These are phyloP conservation scores for Boletus rex-veris DNA, from an alignment of 768 basidiomycete species.

Conservation along the genomic window DNA sequence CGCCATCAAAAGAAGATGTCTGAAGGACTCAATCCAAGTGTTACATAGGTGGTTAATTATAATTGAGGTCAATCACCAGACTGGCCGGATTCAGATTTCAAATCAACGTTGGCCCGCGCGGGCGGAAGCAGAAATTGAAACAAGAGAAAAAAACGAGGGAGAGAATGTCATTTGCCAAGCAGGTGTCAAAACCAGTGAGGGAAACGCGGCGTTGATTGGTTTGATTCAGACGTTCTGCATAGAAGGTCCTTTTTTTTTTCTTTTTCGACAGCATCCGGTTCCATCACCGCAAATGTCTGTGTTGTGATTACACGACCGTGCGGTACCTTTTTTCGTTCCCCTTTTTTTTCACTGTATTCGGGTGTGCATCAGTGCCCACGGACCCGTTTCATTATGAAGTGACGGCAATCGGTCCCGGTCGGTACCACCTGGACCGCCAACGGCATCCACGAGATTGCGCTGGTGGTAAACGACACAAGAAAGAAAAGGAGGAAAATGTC, in stretches of 20 bases:
- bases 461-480: not conserved
- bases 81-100: too few relatives aligned
- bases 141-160: not conserved
- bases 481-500: not conserved
- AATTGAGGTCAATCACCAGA: too few relatives aligned
- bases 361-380: not conserved
- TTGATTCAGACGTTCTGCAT: too few relatives aligned
- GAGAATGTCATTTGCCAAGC: too few relatives aligned
- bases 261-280: not conserved
- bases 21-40: too few relatives aligned
- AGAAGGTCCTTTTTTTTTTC: not conserved
- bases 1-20: not conserved
- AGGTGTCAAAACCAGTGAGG: not conserved
- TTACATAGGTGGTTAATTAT: too few relatives aligned
- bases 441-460: not conserved
- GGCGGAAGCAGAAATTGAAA: not conserved
- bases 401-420: constrained; percentile 14
- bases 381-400: constrained; percentile 8
- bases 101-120: too few relatives aligned
- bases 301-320: not conserved
- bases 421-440: not conserved
- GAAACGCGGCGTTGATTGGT: not conserved
- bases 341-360: not conserved
- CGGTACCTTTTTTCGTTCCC: not conserved
- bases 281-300: too few relatives aligned